These are phyloP conservation scores for Grifola frondosa DNA, from an alignment of 1,284 basidiomycete genomes.

Conservation along the genomic window DNA sequence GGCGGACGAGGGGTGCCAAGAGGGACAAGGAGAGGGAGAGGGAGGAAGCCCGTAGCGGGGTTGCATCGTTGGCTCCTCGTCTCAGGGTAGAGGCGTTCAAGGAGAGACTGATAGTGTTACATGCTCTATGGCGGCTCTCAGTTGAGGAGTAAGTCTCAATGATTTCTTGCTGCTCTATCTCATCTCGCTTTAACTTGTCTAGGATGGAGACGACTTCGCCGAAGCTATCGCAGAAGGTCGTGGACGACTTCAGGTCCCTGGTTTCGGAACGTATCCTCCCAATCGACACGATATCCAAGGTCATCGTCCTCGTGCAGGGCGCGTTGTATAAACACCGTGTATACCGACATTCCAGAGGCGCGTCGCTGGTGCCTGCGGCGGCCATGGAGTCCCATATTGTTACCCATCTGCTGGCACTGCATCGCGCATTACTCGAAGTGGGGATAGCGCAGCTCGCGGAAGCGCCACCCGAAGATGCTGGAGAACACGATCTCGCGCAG, in stretches of 20 bases:
- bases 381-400: slow-evolving; percentile 70
- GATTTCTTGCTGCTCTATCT: slow-evolving; percentile 5
- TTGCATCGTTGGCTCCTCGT: slow-evolving; percentile 37
- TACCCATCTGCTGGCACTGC: slow-evolving; percentile 71
- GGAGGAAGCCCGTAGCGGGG: slow-evolving; percentile 32
- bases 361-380: slow-evolving; percentile 12
- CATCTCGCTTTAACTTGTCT: slow-evolving; percentile 2
- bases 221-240: slow-evolving; percentile 45
- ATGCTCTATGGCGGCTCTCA: slow-evolving; percentile 67
- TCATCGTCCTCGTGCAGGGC: slow-evolving; percentile 73
- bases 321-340: slow-evolving; percentile 83
- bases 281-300: slow-evolving; percentile 73
- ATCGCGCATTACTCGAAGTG: slow-evolving; percentile 67
- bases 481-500: slow-evolving; percentile 68
- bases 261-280: slow-evolving; percentile 72
- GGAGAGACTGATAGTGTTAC: slow-evolving; percentile 69
- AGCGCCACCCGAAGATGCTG: slow-evolving; percentile 49
- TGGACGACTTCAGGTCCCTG: slow-evolving; percentile 54
- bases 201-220: slow-evolving; percentile 48
- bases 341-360: slow-evolving; percentile 43
- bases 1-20: slow-evolving; percentile 39
- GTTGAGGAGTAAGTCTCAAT: slow-evolving; percentile 53
- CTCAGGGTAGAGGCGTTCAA: slow-evolving; percentile 62
- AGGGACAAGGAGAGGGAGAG: slow-evolving; percentile 39
- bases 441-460: slow-evolving; percentile 57